A percentile compares a stretch with the other conserved stretches of the same genome.
Evolutionary conservation across 108 stramenopile species (phyloP).

Genomic region (Hondaea fermentalgiana): DNA sequence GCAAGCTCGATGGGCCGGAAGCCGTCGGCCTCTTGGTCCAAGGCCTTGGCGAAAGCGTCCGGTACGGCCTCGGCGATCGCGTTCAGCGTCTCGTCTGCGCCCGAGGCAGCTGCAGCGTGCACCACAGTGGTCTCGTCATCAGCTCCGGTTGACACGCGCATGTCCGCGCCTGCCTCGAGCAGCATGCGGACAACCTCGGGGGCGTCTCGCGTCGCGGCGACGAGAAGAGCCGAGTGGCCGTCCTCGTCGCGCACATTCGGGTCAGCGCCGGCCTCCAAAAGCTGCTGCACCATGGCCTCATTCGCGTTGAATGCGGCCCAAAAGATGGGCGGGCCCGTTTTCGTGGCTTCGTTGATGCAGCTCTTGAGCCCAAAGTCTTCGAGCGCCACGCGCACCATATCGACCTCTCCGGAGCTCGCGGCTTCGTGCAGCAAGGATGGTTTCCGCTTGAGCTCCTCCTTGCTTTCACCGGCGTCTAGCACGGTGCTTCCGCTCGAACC

Average conservation of each 20-base stretch:
- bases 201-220: not conserved
- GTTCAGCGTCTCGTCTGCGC: not conserved
- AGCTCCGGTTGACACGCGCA: not conserved
- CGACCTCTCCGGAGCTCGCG: not conserved
- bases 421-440: constrained; percentile 1
- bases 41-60: not conserved
- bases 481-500: not conserved
- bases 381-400: constrained; percentile 8
- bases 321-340: not conserved
- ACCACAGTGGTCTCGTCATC: not conserved
- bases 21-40: not conserved
- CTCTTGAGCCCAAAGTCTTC: not conserved
- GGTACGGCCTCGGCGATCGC: not conserved
- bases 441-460: not conserved
- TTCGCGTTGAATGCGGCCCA: not conserved
- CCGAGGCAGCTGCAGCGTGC: not conserved
- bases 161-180: not conserved
- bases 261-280: not conserved
- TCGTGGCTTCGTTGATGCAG: not conserved
- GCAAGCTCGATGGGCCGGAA: not conserved
- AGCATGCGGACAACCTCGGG: not conserved
- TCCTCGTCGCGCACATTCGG: not conserved
- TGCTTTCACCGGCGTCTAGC: not conserved
- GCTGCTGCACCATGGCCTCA: not conserved
- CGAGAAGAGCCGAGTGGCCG: not conserved